Conservation (phyloP, 345 rosid species). For the Lumnitzera littorea region DNA sequence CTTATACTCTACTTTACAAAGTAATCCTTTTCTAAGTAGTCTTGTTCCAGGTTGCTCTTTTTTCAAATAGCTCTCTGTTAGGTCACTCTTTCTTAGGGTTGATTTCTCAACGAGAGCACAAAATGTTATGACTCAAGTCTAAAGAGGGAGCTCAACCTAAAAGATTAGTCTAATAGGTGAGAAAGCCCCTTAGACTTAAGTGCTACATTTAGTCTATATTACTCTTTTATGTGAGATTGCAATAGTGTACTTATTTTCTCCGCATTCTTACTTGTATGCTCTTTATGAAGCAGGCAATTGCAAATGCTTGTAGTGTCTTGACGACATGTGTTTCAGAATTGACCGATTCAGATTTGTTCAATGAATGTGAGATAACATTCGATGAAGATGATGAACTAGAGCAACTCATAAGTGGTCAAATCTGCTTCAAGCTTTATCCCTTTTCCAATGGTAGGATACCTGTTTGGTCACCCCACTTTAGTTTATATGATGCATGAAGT, state of each 20-base stretch:
- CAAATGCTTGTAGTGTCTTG: slow-evolving; percentile 66
- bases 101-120: no score
- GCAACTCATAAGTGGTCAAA: slow-evolving; percentile 57
- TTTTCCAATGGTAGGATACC: slow-evolving; percentile 52
- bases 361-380: slow-evolving; percentile 44
- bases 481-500: background rate
- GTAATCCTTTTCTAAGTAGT: no score
- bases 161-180: no score
- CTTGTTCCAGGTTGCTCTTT: no score
- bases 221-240: no score
- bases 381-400: slow-evolving; percentile 70
- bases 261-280: slow-evolving; percentile 1
- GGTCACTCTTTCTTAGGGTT: no score
- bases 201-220: no score
- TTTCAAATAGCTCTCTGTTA: no score
- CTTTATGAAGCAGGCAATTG: slow-evolving; percentile 56
- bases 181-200: no score
- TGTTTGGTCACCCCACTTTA: slow-evolving; percentile 4
- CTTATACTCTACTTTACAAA: no score
- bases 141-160: no score
- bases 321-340: slow-evolving; percentile 41
- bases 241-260: background rate
- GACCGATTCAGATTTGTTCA: slow-evolving; percentile 46
- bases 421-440: slow-evolving; percentile 73
- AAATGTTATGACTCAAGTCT: no score